Evolutionary conservation across 352 stramenopile genomes (phyloP), one percentile per base, ranked within the genome.

Genomic region (Phytophthora quininea): DNA sequence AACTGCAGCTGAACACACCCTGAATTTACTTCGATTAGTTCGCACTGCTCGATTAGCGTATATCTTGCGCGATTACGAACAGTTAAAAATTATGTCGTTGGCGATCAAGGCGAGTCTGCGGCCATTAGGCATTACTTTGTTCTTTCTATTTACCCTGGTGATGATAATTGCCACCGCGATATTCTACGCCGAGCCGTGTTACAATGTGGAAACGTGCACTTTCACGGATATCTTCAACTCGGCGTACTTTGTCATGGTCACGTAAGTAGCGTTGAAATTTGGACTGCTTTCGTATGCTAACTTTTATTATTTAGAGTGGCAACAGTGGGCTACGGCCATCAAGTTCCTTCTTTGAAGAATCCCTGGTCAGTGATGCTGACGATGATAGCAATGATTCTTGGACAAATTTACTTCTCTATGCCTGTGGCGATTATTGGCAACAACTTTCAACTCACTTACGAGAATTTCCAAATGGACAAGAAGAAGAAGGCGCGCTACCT

Each of bases 191-290:
- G 80, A 94, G 58, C 86, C 84, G 12, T 94, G 86, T 51, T 92
- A 92, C 52, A 85, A 92, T 49, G 59, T 92, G 35, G 74, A 82
- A 35, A 93, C 84, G 11, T 94, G 86, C 61, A 73, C 77, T 19
- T 95, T 95, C 59, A 93, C 84, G 14, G 87, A 93, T 62, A 91
- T 93, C 37, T 92, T 93, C 69, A 95, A 95, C 62, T 79, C 87
- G 11, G 83, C 74, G 1, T 95, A 95, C 49, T 95, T 93, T 67
- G 82, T 92, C 58, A 90, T 95, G 80, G 74, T 92, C 64, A 92
- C 87, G 86, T 94, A 89, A 47, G 74, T 86, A 53, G 19, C 35
- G 32, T 14, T 24, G 30, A 49, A 58, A 31, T 50, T 24, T 54
- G 45, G 48, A 5, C 37, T n/a, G 48, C 27, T 49, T 40, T 40